phyloP scores from a whole-genome alignment of 1,284 basidiomycete species.

The Volvariella surrecta region DNA sequence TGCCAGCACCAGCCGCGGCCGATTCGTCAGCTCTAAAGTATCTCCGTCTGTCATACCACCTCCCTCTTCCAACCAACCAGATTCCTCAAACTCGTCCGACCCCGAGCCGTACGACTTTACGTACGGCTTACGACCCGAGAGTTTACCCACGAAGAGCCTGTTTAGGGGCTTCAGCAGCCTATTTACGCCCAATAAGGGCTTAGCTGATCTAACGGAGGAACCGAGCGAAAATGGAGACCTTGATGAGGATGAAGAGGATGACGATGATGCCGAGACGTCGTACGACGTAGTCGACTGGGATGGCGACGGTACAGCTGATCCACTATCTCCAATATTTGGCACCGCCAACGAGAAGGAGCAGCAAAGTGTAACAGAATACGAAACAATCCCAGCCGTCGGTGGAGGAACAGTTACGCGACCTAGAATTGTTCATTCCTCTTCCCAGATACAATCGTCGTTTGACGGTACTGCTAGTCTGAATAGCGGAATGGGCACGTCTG shows the following conservation, averaged over 20 bases:
- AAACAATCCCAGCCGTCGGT: slow-evolving; percentile 71
- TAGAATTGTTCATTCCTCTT: slow-evolving; percentile 66
- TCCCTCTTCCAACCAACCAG: not conserved
- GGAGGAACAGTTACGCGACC: slow-evolving; percentile 71
- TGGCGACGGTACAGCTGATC: slow-evolving; percentile 30
- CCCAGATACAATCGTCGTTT: slow-evolving; percentile 36
- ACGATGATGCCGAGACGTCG: slow-evolving; percentile 41
- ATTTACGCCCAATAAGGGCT: slow-evolving; percentile 58
- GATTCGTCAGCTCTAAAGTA: slow-evolving; percentile 14
- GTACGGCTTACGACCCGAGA: slow-evolving; percentile 92
- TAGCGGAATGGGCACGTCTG: no score
- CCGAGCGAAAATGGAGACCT: slow-evolving; percentile 35
- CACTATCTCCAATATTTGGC: slow-evolving; percentile 21
- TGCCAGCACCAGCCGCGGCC: slow-evolving; percentile 20
- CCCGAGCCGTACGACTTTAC: slow-evolving; percentile 92
- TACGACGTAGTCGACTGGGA: slow-evolving; percentile 68
- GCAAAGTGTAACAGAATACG: slow-evolving; percentile 39
- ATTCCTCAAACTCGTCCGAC: slow-evolving; percentile 35
- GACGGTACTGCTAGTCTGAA: slow-evolving; percentile 10
- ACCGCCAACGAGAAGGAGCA: slow-evolving; percentile 18
- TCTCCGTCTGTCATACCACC: slow-evolving; percentile 16
- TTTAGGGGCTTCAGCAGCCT: slow-evolving; percentile 69
- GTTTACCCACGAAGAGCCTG: slow-evolving; percentile 67
- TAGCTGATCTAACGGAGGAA: slow-evolving; percentile 76
- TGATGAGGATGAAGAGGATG: slow-evolving; percentile 39